phyloP scores from a whole-genome alignment of 2,329 filamentous ascomycete species.

The Diaporthe citriasiana region DNA sequence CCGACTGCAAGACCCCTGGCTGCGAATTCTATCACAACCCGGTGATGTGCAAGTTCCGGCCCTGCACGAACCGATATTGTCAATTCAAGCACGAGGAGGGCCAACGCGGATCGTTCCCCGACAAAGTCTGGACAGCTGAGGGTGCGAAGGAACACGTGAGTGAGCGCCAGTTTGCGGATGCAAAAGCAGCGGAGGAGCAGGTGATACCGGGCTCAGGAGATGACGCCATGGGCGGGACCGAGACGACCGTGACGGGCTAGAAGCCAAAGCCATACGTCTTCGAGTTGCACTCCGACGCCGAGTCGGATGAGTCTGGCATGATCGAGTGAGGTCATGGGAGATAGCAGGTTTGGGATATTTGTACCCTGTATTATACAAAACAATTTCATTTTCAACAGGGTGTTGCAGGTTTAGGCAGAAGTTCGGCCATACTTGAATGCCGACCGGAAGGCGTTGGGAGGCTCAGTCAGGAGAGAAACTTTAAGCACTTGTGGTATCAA shows the following conservation, averaged over 20 bases:
- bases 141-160: conserved; percentile 78
- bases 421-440: conserved; percentile 20
- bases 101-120: conserved; percentile 85
- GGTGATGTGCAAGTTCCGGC: conserved; percentile 89
- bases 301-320: conserved; percentile 5
- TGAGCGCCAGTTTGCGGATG: conserved; percentile 88
- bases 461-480: conserved; percentile 10
- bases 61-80: conserved; percentile 91
- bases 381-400: conserved; percentile 26
- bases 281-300: conserved; percentile 18
- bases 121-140: conserved; percentile 90
- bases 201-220: conserved; percentile 72
- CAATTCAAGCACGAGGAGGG: conserved; percentile 92
- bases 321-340: conserved; percentile 13
- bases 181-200: conserved; percentile 76
- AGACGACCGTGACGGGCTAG: conserved; percentile 54
- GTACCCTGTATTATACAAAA: conserved; percentile 37
- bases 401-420: conserved; percentile 22
- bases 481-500: conserved; percentile 27
- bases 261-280: conserved; percentile 36
- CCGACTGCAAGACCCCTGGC: conserved; percentile 82
- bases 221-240: conserved; percentile 55
- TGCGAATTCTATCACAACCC: conserved; percentile 94
- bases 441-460: conserved; percentile 33
- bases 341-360: conserved; percentile 2